Evolutionary conservation across 140 eudicot genomes (phyloP).

Genomic region (Anethum foeniculum): DNA sequence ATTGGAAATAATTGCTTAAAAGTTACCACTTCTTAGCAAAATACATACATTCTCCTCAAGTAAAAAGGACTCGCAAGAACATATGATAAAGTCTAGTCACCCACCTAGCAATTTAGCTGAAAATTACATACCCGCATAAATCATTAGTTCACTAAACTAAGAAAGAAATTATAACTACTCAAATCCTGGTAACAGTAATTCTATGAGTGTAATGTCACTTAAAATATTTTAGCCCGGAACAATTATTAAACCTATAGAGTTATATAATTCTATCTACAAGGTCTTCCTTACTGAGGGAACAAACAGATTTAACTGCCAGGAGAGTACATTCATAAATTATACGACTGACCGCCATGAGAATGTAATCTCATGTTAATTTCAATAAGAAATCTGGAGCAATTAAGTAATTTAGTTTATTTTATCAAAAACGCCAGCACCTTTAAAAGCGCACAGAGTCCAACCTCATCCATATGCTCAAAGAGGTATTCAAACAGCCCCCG

Average conservation of each 20-base stretch:
- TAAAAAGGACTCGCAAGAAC: not conserved
- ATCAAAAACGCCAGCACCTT: not conserved
- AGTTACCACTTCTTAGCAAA: slow-evolving; percentile 26
- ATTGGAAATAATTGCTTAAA: slow-evolving; percentile 79
- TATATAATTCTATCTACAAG: not conserved
- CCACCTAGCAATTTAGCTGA: not conserved
- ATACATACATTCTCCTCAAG: slow-evolving; percentile 13
- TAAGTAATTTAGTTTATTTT: not conserved
- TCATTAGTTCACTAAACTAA: not conserved
- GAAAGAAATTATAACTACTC: not conserved
- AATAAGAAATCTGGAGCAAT: not conserved
- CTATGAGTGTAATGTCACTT: not conserved
- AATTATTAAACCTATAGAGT: not conserved
- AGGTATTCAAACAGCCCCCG: not conserved
- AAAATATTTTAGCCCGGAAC: not conserved
- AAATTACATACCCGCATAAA: not conserved
- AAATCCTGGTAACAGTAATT: not conserved
- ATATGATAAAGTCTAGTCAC: not conserved
- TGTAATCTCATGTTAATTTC: not conserved
- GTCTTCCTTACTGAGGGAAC: not conserved
- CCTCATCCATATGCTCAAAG: not conserved
- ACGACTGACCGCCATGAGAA: not conserved
- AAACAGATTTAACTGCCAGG: not conserved
- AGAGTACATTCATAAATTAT: not conserved
- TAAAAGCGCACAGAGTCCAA: not conserved